A percentile compares a stretch with the other conserved stretches of the same genome.
These are phyloP conservation scores for Verticillium klebahnii DNA, from an alignment of 2,329 filamentous ascomycete genomes.

Conservation along the genomic window DNA sequence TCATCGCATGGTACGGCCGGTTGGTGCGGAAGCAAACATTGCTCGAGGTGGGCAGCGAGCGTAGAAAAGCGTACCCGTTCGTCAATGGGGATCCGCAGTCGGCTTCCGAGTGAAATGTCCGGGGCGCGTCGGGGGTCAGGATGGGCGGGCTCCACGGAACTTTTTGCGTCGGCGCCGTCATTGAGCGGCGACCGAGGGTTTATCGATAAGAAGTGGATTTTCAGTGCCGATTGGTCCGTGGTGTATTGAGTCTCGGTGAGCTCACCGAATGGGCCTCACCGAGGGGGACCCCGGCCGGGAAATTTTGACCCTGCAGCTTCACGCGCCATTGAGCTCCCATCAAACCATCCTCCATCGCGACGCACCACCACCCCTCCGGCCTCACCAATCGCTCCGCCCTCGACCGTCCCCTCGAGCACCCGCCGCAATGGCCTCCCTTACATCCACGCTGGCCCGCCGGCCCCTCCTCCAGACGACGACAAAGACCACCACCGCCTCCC, in stretches of 20 bases:
- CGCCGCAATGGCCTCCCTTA: neutral
- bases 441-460: neutral
- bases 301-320: conserved; percentile 6
- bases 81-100: neutral
- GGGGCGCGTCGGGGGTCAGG: neutral
- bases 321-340: conserved; percentile 6
- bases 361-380: neutral
- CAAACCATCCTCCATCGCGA: conserved; percentile 6
- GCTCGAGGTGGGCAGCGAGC: neutral
- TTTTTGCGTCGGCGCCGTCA: neutral
- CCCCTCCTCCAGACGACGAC: conserved; percentile 3
- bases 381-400: neutral
- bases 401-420: neutral
- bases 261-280: conserved; percentile 14
- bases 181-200: neutral
- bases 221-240: neutral
- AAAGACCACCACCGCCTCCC: conserved; percentile 15
- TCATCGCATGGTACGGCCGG: conserved; percentile 21
- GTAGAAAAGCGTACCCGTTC: neutral
- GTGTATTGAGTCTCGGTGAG: neutral
- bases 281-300: conserved; percentile 9
- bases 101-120: neutral
- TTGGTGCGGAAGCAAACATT: neutral
- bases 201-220: conserved; percentile 11
- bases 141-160: neutral